Evolutionary conservation across 257 asterid species (phyloP).

Genomic region (Nicotiana benthamiana): DNA sequence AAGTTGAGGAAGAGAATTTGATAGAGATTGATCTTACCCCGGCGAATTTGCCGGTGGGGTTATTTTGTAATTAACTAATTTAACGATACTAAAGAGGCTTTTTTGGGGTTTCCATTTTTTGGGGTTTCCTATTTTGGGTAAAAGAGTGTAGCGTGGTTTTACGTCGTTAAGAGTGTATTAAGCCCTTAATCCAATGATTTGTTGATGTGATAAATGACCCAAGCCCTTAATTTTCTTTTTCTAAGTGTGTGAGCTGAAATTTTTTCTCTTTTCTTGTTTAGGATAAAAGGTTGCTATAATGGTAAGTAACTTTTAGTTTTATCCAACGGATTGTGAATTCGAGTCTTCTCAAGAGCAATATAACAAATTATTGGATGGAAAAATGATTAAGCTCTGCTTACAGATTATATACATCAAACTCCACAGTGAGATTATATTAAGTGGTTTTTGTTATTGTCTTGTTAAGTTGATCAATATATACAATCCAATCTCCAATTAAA

Average conservation of each 20-base stretch:
- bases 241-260: too few species aligned
- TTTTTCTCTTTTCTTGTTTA: not conserved
- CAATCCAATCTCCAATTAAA: not conserved
- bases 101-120: not conserved
- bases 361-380: too few species aligned
- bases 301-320: too few species aligned
- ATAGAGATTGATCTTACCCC: slow-evolving; percentile 72
- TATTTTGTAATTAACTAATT: slow-evolving; percentile 1
- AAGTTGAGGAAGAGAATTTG: slow-evolving; percentile 68
- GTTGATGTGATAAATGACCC: not conserved
- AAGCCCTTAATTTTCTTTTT: not conserved
- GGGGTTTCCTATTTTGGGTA: not conserved
- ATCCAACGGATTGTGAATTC: too few species aligned
- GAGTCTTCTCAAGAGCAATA: too few species aligned
- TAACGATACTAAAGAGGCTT: not conserved
- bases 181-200: not conserved
- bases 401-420: too few species aligned
- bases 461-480: not conserved
- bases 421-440: too few species aligned
- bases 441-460: too few species aligned
- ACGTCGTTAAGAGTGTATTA: not conserved
- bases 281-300: too few species aligned
- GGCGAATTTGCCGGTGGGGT: slow-evolving; percentile 18
- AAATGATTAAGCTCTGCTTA: too few species aligned
- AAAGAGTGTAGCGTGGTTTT: not conserved